Evolutionary conservation across 805 yeast genomes (phyloP), one percentile per base, ranked within the genome.

Genomic region (Grigorovia yakushimaensis): DNA sequence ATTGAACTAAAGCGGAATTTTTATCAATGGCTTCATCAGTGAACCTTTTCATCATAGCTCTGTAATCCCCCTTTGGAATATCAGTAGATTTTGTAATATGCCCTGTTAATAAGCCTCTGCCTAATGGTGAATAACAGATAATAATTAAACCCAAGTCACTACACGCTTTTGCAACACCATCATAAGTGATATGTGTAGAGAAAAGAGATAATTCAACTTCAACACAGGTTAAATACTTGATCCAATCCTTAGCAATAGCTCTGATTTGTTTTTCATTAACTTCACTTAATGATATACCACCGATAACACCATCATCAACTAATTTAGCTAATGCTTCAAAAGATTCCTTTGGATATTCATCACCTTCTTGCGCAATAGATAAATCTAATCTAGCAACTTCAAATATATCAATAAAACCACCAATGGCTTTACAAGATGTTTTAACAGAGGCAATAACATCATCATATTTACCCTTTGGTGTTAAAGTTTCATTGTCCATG

Each of bases 91-190:
- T 64, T 22, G 65, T 77, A 46, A 80, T 65, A 33, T 58, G 51
- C 48, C 93, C 95, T 3, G 91, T 81, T 47, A 88, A 71, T 50
- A 82, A 68, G 1, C 96, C 96, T 57, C 85, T 74, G 9, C 88
- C 82, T 47, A 88, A 71, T 27, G 96, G 96, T 27, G 95, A 83
- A 65, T 88, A 88, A 22, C 88, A 85, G 48, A 86, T 70, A 27
- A 86, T 69, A 13, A 93, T 83, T 47, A 88, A 75, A 15, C 71
- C 71, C 33, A 73, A 64, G 51, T 81, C 78, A 19, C 76, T 72
- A 52, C 82, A 77, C 5, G 75, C 73, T 3, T 72, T 76, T 51
- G 81, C 74, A 19, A 84, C 72, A 1, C 91, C 95, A 59, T 84
- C 79, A 2, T 61, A 49, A 41, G 79, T 58, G 37, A 82, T 74